Conservation (phyloP, 495 filamentous ascomycete species). For the Haplographium delicatum region DNA sequence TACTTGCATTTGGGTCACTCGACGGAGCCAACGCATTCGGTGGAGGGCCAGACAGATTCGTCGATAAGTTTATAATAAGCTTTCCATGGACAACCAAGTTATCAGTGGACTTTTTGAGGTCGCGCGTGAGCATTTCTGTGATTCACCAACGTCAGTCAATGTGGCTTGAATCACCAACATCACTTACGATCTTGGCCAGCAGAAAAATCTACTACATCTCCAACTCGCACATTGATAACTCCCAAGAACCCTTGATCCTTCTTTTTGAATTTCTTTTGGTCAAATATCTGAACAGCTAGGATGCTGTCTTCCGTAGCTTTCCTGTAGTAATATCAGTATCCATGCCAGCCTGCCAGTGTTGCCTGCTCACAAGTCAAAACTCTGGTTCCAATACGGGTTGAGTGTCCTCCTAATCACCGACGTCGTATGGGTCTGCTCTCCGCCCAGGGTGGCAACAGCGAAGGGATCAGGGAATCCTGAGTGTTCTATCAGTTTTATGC, state of each 20-base stretch:
- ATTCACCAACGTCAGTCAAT: constrained; percentile 7
- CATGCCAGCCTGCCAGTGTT: background rate
- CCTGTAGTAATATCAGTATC: constrained; percentile 43
- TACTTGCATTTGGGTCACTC: constrained; percentile 14
- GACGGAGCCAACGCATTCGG: constrained; percentile 11
- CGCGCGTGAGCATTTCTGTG: constrained; percentile 88
- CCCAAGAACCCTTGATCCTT: constrained; percentile 99
- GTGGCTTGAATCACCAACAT: constrained; percentile 10
- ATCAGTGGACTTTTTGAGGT: constrained; percentile 96
- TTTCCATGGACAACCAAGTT: constrained; percentile 97
- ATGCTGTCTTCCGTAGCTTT: constrained; percentile 89
- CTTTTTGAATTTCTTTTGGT: constrained; percentile 99
- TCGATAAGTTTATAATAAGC: constrained; percentile 91
- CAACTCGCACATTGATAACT: constrained; percentile 94
- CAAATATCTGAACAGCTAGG: constrained; percentile 95
- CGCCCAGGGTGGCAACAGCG: constrained; percentile 91
- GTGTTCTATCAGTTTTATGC: constrained; percentile 23
- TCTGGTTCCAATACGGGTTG: constrained; percentile 99
- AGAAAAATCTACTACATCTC: constrained; percentile 84
- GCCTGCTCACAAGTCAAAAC: constrained; percentile 81
- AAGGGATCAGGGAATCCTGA: constrained; percentile 96
- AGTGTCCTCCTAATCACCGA: constrained; percentile 93
- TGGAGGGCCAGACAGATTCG: constrained; percentile 55
- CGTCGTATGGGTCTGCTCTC: constrained; percentile 95
- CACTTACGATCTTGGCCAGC: constrained; percentile 84